Percentiles rank a stretch among this genome's conserved stretches.
Evolutionary conservation across 1,284 basidiomycete genomes (phyloP).

Genomic region (Trichosporon asahii): DNA sequence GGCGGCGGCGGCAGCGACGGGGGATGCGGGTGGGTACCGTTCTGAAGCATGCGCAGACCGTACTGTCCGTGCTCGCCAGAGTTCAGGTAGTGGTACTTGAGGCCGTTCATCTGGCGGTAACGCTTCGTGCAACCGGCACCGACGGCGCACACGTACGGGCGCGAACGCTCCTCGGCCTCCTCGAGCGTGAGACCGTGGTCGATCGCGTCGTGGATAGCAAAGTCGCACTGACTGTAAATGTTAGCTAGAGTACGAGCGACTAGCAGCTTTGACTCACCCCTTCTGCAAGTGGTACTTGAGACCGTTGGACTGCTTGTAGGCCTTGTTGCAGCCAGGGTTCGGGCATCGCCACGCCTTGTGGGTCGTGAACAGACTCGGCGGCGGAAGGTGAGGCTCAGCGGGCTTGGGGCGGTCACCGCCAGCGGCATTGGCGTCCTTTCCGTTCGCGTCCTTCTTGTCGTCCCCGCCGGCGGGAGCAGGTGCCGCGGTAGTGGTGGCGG

Average conservation of each 20-base stretch:
- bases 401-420: slow-evolving; percentile 20
- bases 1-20: slow-evolving; percentile 32
- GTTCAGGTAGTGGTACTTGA: slow-evolving; percentile 92
- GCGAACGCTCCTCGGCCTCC: slow-evolving; percentile 72
- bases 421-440: slow-evolving; percentile 14
- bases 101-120: slow-evolving; percentile 98
- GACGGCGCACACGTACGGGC: slow-evolving; percentile 84
- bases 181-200: slow-evolving; percentile 70
- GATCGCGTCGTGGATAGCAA: slow-evolving; percentile 68
- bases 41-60: slow-evolving; percentile 76
- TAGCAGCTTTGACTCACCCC: slow-evolving; percentile 54
- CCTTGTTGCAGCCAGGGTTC: slow-evolving; percentile 95
- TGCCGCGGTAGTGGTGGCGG: slow-evolving; percentile 10
- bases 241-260: not conserved
- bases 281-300: slow-evolving; percentile 92
- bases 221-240: slow-evolving; percentile 70
- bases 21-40: slow-evolving; percentile 65
- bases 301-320: slow-evolving; percentile 95
- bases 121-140: slow-evolving; percentile 80
- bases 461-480: slow-evolving; percentile 9
- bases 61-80: slow-evolving; percentile 89
- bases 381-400: slow-evolving; percentile 38
- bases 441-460: slow-evolving; percentile 10
- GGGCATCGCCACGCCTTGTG: slow-evolving; percentile 94
- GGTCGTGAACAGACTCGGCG: slow-evolving; percentile 53